These are phyloP conservation scores for Calonectria ilicicola DNA, from an alignment of 2,329 filamentous ascomycete genomes.

Conservation along the genomic window DNA sequence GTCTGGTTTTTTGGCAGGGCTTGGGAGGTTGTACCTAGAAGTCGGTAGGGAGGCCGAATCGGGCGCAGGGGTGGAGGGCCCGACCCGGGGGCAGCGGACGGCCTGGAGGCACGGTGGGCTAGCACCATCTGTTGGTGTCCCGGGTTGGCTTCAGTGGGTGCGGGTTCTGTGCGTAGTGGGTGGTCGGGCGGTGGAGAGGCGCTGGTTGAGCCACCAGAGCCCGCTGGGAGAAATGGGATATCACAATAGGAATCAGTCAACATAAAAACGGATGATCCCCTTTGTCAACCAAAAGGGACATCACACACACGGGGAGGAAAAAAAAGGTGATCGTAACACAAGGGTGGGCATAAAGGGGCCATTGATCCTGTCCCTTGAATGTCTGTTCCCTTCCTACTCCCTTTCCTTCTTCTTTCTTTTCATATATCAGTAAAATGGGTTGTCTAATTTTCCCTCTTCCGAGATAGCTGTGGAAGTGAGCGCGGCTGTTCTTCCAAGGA, in stretches of 20 bases:
- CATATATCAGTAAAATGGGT: neutral
- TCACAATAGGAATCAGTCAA: neutral
- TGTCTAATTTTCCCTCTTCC: neutral
- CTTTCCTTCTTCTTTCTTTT: neutral
- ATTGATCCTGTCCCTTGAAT: neutral
- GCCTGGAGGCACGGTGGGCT: slow-evolving; percentile 2
- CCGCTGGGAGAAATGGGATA: slow-evolving; percentile 5
- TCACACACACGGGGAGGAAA: neutral
- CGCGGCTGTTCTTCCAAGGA: neutral
- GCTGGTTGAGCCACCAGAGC: neutral
- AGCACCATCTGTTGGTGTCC: neutral
- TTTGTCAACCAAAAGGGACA: neutral
- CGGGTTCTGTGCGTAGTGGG: slow-evolving; percentile 13
- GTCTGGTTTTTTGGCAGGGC: slow-evolving; percentile 25
- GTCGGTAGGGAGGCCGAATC: slow-evolving; percentile 23
- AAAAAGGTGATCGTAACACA: no score
- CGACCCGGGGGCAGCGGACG: neutral
- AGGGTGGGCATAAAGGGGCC: neutral
- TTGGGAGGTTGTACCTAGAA: slow-evolving; percentile 6
- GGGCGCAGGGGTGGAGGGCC: slow-evolving; percentile 12
- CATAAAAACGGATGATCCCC: neutral
- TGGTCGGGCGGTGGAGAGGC: slow-evolving; percentile 2
- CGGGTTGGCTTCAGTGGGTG: neutral
- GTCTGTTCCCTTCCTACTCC: neutral
- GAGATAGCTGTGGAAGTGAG: neutral